Base-by-base conservation (phyloP, 2,329 filamentous ascomycete genomes). In the Hypoxylon sp. region DNA sequence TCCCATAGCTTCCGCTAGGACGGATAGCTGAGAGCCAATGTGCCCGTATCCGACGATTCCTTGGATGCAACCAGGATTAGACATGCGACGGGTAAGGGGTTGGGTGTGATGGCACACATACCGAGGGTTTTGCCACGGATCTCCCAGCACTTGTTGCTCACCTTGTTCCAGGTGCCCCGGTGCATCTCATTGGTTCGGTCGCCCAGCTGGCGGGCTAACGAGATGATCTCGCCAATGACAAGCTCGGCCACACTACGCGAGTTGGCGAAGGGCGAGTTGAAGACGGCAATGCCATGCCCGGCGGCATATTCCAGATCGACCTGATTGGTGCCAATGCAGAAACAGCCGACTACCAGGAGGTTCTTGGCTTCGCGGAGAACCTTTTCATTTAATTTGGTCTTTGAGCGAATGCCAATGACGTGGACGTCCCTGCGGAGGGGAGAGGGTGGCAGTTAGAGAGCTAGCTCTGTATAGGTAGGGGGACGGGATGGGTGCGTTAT, bases 231-330 rank as follows among this genome's bases (percentile, higher is more conserved):
- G 50, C 83, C 89, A 73, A 99, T 97, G 68, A 98, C 92, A 54
- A 98, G 82, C 80, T 99, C 95, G 54, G 95, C 95, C 48, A 99
- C 95, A 73, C 91, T 96, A 74, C 95, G 89, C 7, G 94, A 98
- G 79, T 99, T 99, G 78, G 91, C 93, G 78, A 99, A 99, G 1
- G 95, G 95, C 41, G 95, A 98, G 79, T 99, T 99, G 86, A 99
- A 99, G 64, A 99, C 95, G 29, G 93, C 92, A 73, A 98, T 97
- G 66, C 95, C 92, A 72, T 90, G 86, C 67, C 84, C 83, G 43
- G 92, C 92, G 24, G 92, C 92, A 72, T 87, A 94, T 60, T 91
- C 84, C 58, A 96, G 86, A 73, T 96, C 89, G 65, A 97, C 92
- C 75, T 96, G 92, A 79, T 96, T 98, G 55, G 95, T 99, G 65